Conservation (phyloP, 2,329 filamentous ascomycete species). For the Microsporum ferrugineum region DNA sequence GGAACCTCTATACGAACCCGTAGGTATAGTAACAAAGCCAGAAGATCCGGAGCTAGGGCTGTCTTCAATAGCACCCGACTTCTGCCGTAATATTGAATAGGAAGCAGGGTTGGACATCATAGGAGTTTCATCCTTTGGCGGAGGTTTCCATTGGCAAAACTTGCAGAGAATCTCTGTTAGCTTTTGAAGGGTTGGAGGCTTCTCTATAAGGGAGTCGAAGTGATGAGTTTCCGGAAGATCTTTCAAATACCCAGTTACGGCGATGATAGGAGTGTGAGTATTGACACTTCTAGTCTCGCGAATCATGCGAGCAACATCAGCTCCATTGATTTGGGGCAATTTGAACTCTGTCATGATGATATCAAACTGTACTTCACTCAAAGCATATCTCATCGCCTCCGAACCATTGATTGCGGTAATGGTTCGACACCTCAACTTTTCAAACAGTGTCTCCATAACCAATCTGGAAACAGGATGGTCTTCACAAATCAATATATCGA, state of each 20-base stretch:
- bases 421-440: slow-evolving; percentile 88
- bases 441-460: slow-evolving; percentile 97
- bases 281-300: slow-evolving; percentile 94
- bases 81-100: slow-evolving; percentile 52
- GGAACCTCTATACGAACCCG: slow-evolving; percentile 58
- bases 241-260: slow-evolving; percentile 95
- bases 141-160: slow-evolving; percentile 87
- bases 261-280: slow-evolving; percentile 85
- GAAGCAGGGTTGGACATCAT: slow-evolving; percentile 47
- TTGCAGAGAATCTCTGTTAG: slow-evolving; percentile 76
- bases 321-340: slow-evolving; percentile 84
- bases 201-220: slow-evolving; percentile 91
- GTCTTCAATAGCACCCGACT: slow-evolving; percentile 56
- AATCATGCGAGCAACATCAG: slow-evolving; percentile 94
- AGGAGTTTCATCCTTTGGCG: slow-evolving; percentile 48
- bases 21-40: slow-evolving; percentile 55
- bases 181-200: slow-evolving; percentile 87
- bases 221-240: slow-evolving; percentile 90
- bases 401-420: slow-evolving; percentile 83
- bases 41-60: slow-evolving; percentile 74
- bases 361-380: slow-evolving; percentile 97
- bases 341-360: slow-evolving; percentile 98
- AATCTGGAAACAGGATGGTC: slow-evolving; percentile 93
- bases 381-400: slow-evolving; percentile 84
- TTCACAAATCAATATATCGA: slow-evolving; percentile 93